A percentile compares a stretch with the other conserved stretches of the same genome.
Evolutionary conservation across 2,329 filamentous ascomycete species (phyloP).

Genomic region (Ilyonectria robusta): DNA sequence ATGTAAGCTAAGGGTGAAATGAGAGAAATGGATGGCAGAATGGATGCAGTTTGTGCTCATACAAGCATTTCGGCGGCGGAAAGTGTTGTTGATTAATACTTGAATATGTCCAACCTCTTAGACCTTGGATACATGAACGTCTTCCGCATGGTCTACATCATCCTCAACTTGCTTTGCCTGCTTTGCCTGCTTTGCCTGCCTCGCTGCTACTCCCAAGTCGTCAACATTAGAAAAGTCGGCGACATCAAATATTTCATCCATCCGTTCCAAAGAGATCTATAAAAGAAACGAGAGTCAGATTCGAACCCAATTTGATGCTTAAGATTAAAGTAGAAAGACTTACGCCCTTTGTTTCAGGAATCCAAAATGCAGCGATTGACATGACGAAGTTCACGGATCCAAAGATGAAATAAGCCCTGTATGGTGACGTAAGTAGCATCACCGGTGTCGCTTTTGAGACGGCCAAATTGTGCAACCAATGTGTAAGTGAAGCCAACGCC

Average conservation of each 20-base stretch:
- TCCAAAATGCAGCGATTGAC: slow-evolving; percentile 62
- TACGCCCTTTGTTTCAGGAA: slow-evolving; percentile 72
- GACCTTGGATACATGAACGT: background rate
- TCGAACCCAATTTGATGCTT: background rate
- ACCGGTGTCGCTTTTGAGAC: slow-evolving; percentile 72
- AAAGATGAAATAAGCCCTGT: slow-evolving; percentile 71
- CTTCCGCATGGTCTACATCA: slow-evolving; percentile 19
- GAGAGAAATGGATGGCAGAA: too few species aligned
- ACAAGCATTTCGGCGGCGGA: too few species aligned
- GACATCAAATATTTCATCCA: slow-evolving; percentile 36
- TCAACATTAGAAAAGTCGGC: slow-evolving; percentile 38
- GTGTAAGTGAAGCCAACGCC: slow-evolving; percentile 71
- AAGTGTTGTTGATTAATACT: too few species aligned
- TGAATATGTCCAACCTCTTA: background rate
- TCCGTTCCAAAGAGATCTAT: slow-evolving; percentile 38
- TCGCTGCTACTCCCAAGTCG: slow-evolving; percentile 31
- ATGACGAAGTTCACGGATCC: slow-evolving; percentile 70
- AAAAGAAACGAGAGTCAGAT: background rate
- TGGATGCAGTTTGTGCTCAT: too few species aligned
- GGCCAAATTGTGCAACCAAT: slow-evolving; percentile 77
- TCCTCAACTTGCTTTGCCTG: slow-evolving; percentile 19
- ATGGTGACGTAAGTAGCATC: slow-evolving; percentile 65
- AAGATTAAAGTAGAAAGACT: slow-evolving; percentile 42
- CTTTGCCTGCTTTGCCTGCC: slow-evolving; percentile 12
- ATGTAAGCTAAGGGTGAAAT: too few species aligned